Evolutionary conservation across 2,329 filamentous ascomycete species (phyloP).

Genomic region (Talaromyces sp.): DNA sequence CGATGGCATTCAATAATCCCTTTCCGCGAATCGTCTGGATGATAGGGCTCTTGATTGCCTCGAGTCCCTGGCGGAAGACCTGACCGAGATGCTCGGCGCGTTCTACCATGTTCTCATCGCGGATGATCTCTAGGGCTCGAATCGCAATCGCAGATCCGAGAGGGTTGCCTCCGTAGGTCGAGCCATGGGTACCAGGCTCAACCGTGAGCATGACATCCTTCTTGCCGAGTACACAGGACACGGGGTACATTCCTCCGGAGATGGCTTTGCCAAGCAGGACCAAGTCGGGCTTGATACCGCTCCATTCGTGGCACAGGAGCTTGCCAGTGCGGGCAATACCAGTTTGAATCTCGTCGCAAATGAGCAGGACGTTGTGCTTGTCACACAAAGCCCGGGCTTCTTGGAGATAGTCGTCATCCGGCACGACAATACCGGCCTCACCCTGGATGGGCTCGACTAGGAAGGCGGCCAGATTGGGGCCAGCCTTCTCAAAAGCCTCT

Average conservation of each 20-base stretch:
- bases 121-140: conserved; percentile 85
- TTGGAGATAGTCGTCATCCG: conserved; percentile 79
- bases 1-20: conserved; percentile 89
- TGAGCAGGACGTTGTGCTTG: conserved; percentile 91
- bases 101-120: conserved; percentile 83
- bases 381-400: conserved; percentile 80
- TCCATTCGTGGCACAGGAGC: conserved; percentile 92
- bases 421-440: conserved; percentile 93
- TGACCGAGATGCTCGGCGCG: conserved; percentile 76
- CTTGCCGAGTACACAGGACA: conserved; percentile 81
- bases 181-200: conserved; percentile 94
- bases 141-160: conserved; percentile 94
- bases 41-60: conserved; percentile 62
- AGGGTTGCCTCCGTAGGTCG: conserved; percentile 97
- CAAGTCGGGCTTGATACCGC: conserved; percentile 89
- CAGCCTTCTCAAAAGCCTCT: conserved; percentile 71
- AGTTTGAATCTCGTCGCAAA: conserved; percentile 98
- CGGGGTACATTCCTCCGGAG: conserved; percentile 98
- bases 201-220: conserved; percentile 93
- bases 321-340: conserved; percentile 92
- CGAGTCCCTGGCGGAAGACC: conserved; percentile 73
- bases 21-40: conserved; percentile 83
- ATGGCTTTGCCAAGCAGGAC: conserved; percentile 96
- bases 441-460: conserved; percentile 96
- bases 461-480: conserved; percentile 82